Evolutionary conservation across 1,139 yeast genomes (phyloP).

Genomic region (Citeromyces hawaiiensis): DNA sequence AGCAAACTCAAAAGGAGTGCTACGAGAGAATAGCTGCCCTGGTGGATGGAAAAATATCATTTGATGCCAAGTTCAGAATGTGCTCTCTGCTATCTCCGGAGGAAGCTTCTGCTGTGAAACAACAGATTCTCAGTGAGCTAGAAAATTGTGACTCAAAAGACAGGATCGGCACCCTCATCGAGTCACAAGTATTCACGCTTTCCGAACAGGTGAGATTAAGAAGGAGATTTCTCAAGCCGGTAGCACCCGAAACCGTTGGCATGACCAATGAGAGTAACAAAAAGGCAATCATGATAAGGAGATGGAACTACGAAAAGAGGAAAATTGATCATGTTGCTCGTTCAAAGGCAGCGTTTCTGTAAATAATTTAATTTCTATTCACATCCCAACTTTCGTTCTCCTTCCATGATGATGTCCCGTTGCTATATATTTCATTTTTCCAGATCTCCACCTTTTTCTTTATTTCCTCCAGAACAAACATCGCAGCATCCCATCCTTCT

Average conservation of each 20-base stretch:
- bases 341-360: conserved; percentile 19
- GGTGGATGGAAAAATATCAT: conserved; percentile 18
- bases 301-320: conserved; percentile 34
- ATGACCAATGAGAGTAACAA: conserved; percentile 15
- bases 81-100: conserved; percentile 20
- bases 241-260: conserved; percentile 18
- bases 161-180: conserved; percentile 19
- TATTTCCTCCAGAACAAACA: conserved; percentile 26
- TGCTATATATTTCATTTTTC: conserved; percentile 28
- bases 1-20: conserved; percentile 12
- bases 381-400: conserved; percentile 17
- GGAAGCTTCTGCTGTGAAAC: conserved; percentile 19
- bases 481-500: conserved; percentile 32
- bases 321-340: conserved; percentile 26
- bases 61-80: conserved; percentile 25
- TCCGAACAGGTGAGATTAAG: conserved; percentile 24
- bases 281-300: conserved; percentile 22
- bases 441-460: conserved; percentile 31
- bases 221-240: conserved; percentile 26
- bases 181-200: conserved; percentile 22
- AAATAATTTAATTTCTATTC: background rate
- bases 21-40: conserved; percentile 16
- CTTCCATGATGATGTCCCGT: conserved; percentile 24
- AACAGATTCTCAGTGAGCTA: conserved; percentile 16
- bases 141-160: conserved; percentile 16